These are phyloP conservation scores for Myxozyma vanderwaltii DNA, from an alignment of 805 yeast genomes.

Conservation along the genomic window DNA sequence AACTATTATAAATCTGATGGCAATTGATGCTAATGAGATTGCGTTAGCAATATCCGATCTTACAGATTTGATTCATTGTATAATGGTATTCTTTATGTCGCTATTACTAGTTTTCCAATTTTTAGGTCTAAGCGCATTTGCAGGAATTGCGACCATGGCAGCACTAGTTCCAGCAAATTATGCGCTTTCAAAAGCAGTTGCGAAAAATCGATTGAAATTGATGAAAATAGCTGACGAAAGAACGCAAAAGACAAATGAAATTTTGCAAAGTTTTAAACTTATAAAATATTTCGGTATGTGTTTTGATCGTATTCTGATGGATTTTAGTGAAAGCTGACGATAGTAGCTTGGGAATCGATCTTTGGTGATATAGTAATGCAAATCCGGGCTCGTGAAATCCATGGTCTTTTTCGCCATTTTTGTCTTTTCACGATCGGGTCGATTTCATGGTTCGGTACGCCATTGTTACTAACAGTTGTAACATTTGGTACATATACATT, in stretches of 20 bases:
- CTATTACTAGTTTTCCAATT: slow-evolving; percentile 4
- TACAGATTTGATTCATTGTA: slow-evolving; percentile 44
- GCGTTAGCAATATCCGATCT: slow-evolving; percentile 6
- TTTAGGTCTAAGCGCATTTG: slow-evolving; percentile 18
- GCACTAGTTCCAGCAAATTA: slow-evolving; percentile 66
- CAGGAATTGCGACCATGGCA: slow-evolving; percentile 11
- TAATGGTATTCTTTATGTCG: background rate
- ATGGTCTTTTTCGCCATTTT: slow-evolving; percentile 60
- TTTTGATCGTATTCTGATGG: no score
- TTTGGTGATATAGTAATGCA: background rate
- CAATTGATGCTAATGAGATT: slow-evolving; percentile 41
- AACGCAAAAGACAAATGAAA: slow-evolving; percentile 87
- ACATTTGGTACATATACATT: slow-evolving; percentile 1
- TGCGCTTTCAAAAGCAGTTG: slow-evolving; percentile 60
- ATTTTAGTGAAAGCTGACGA: no score
- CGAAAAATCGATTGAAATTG: slow-evolving; percentile 65
- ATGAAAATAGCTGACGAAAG: slow-evolving; percentile 82
- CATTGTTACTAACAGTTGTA: slow-evolving; percentile 4
- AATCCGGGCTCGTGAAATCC: slow-evolving; percentile 64
- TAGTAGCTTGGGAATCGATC: background rate
- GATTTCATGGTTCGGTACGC: slow-evolving; percentile 45
- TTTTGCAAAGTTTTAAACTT: slow-evolving; percentile 86
- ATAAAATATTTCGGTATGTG: slow-evolving; percentile 73
- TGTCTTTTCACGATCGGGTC: slow-evolving; percentile 59
- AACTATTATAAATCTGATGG: slow-evolving; percentile 62